These are phyloP conservation scores for Psilocybe tampanensis DNA, from an alignment of 768 basidiomycete genomes.

Conservation along the genomic window DNA sequence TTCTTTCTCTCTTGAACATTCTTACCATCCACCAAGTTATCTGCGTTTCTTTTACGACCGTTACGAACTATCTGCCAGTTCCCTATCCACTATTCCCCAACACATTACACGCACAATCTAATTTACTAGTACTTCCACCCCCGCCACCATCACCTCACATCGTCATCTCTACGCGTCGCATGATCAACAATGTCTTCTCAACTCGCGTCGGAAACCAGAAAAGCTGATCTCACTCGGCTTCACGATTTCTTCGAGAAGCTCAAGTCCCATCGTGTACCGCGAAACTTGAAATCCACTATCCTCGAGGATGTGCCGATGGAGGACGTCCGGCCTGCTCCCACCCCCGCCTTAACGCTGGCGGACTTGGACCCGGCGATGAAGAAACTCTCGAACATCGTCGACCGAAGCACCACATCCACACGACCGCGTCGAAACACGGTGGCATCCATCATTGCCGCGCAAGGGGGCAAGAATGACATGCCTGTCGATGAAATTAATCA, in stretches of 20 bases:
- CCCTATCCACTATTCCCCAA: background rate
- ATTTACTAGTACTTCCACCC: background rate
- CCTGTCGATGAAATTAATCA: conserved; percentile 1
- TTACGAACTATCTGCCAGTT: background rate
- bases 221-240: conserved; percentile 54
- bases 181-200: conserved; percentile 7
- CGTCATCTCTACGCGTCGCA: background rate
- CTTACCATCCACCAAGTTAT: background rate
- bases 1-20: background rate
- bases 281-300: conserved; percentile 26
- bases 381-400: conserved; percentile 29
- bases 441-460: conserved; percentile 15
- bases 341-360: conserved; percentile 13
- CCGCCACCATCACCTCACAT: background rate
- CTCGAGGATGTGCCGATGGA: conserved; percentile 19
- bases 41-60: background rate
- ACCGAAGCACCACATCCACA: conserved; percentile 7
- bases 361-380: conserved; percentile 29
- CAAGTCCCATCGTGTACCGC: conserved; percentile 44
- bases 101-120: conserved; percentile 2
- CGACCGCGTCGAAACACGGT: conserved; percentile 29
- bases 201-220: conserved; percentile 37
- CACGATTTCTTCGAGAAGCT: conserved; percentile 57
- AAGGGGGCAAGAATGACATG: conserved; percentile 17
- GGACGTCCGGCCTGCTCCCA: background rate